Conservation (phyloP, 164 flowering plant species). For the Houttuynia cordata region DNA sequence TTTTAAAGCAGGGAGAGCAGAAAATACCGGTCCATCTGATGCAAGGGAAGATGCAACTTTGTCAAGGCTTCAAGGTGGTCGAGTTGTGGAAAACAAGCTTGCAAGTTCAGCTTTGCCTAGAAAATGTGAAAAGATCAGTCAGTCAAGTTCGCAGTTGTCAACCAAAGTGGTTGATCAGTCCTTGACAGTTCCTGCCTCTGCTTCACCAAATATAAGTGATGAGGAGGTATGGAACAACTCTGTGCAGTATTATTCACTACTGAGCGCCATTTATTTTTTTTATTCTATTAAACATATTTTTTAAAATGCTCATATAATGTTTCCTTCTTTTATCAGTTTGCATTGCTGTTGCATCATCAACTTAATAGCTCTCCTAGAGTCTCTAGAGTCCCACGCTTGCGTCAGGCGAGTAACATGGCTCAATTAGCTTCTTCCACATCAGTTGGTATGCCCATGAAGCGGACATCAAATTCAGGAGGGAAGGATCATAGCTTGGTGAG, state of each 20-base stretch:
- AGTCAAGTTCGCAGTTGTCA: conserved; percentile 26
- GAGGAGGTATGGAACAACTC: conserved; percentile 52
- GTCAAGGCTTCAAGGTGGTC: conserved; percentile 24
- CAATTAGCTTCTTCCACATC: conserved; percentile 57
- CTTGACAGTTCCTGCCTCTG: conserved; percentile 32
- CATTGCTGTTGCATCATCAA: conserved; percentile 85
- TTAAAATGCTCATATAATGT: not conserved
- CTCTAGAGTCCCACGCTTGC: conserved; percentile 88
- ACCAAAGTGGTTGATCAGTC: conserved; percentile 31
- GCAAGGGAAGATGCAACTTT: conserved; percentile 31
- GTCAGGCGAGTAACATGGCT: conserved; percentile 64
- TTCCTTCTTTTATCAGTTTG: conserved; percentile 45
- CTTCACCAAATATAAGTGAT: conserved; percentile 61
- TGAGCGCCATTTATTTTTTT: not conserved
- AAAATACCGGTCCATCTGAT: conserved; percentile 18
- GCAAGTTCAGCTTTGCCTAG: conserved; percentile 24
- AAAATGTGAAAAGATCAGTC: conserved; percentile 45
- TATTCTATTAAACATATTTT: not conserved
- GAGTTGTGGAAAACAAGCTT: conserved; percentile 30
- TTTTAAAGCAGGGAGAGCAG: conserved; percentile 30
- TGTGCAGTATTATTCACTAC: not conserved
- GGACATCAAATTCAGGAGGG: conserved; percentile 47
- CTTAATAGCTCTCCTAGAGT: conserved; percentile 97
- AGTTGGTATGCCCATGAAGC: conserved; percentile 52
- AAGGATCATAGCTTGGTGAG: conserved; percentile 63